Conservation (phyloP, 2,329 filamentous ascomycete genomes). For the Dothideomycetes sp. region DNA sequence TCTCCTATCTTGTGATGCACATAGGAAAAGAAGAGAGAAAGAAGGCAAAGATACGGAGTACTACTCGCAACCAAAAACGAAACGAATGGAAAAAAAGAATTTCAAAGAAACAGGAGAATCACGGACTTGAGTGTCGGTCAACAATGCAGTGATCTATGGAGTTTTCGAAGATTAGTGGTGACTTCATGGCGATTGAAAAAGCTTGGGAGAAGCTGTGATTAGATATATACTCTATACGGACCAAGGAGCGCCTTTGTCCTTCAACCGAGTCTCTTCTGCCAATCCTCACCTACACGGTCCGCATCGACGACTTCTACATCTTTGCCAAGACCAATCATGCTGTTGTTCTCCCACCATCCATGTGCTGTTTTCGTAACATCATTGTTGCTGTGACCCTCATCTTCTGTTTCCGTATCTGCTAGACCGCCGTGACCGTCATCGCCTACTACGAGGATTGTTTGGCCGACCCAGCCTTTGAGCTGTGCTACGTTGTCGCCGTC, state of each 20-base stretch:
- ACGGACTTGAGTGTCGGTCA: too few relatives aligned
- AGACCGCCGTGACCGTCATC: conserved; percentile 71
- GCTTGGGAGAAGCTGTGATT: too few relatives aligned
- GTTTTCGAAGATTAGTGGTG: too few relatives aligned
- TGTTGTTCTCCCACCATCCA: conserved; percentile 70
- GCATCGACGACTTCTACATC: conserved; percentile 84
- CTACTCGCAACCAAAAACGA: too few relatives aligned
- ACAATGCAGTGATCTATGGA: too few relatives aligned
- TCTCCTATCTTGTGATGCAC: too few relatives aligned
- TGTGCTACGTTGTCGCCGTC: conserved; percentile 66
- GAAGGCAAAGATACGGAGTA: too few relatives aligned
- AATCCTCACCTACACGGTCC: conserved; percentile 74
- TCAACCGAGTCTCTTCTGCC: conserved; percentile 67
- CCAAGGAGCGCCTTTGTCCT: conserved; percentile 27
- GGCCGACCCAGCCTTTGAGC: conserved; percentile 52
- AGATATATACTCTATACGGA: not conserved
- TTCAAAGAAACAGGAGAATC: too few relatives aligned
- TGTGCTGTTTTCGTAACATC: conserved; percentile 35
- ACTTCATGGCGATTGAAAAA: too few relatives aligned
- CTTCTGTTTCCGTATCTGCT: conserved; percentile 67
- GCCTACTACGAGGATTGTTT: conserved; percentile 53
- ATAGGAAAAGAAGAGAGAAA: too few relatives aligned
- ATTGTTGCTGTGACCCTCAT: conserved; percentile 38
- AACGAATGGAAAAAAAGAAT: too few relatives aligned
- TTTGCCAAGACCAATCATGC: conserved; percentile 76